Conservation (phyloP, 768 basidiomycete species). For the Leucogyrophana mollusca region DNA sequence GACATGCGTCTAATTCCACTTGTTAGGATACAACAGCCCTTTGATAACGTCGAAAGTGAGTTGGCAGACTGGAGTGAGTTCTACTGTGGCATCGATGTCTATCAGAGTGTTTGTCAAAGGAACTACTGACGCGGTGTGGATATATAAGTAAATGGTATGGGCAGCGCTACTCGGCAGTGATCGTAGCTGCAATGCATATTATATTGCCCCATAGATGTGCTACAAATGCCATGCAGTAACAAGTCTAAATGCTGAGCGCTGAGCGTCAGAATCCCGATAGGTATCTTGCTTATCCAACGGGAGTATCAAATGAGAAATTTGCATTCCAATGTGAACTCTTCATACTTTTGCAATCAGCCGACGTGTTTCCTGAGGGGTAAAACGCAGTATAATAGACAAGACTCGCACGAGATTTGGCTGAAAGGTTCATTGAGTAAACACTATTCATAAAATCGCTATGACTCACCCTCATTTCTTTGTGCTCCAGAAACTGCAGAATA, state of each 20-base stretch:
- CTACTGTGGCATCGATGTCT: no score
- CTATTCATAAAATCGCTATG: not conserved
- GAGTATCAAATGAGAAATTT: no score
- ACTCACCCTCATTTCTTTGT: conserved; percentile 96
- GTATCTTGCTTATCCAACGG: no score
- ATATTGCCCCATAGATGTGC: no score
- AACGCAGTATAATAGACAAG: conserved; percentile 86
- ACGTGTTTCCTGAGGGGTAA: conserved; percentile 93
- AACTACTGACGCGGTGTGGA: not conserved
- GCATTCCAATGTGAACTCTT: no score
- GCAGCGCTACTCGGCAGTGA: not conserved
- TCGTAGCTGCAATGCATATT: not conserved
- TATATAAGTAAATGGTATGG: not conserved
- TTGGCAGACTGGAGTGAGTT: no score
- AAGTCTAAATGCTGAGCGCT: no score
- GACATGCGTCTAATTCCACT: conserved; percentile 47
- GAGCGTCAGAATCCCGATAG: no score
- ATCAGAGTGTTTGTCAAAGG: no score
- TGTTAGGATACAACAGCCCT: not conserved
- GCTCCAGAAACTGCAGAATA: conserved; percentile 95
- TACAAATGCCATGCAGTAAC: no score
- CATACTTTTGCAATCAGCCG: conserved; percentile 87
- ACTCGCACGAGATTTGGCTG: conserved; percentile 91
- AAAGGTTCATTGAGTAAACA: conserved; percentile 7
- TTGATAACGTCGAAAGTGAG: not conserved